These are phyloP conservation scores for Mycena latifolia DNA, from an alignment of 768 basidiomycete genomes.

Conservation along the genomic window DNA sequence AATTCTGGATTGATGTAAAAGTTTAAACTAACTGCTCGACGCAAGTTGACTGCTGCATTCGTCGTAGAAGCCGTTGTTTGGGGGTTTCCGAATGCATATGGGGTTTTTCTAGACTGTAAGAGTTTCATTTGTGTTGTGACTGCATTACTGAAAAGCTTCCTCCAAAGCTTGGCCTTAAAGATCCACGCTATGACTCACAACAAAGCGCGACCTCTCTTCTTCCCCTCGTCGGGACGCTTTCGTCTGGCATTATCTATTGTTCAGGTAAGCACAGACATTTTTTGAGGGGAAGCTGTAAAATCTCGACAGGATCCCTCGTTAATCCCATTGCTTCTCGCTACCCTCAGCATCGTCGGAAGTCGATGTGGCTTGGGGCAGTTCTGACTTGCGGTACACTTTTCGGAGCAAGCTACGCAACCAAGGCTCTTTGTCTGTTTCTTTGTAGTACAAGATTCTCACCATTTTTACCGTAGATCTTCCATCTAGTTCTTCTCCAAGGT, in stretches of 20 bases:
- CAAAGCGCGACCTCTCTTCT: slow-evolving; percentile 39
- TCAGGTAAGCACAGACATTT: background rate
- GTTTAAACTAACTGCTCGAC: no score
- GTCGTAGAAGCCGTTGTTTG: slow-evolving; percentile 44
- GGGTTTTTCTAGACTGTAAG: slow-evolving; percentile 42
- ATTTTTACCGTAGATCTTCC: slow-evolving; percentile 9
- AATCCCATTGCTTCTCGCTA: slow-evolving; percentile 40
- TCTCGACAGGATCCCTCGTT: slow-evolving; percentile 16
- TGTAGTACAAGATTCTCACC: background rate
- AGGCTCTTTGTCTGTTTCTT: slow-evolving; percentile 4
- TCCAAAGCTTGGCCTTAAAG: slow-evolving; percentile 37
- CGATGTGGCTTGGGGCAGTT: slow-evolving; percentile 40
- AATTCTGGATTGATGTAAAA: slow-evolving; percentile 12
- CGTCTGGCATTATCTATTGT: slow-evolving; percentile 43
- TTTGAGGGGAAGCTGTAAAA: background rate
- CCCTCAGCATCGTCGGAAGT: slow-evolving; percentile 36
- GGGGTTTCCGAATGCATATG: slow-evolving; percentile 44
- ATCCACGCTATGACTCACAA: slow-evolving; percentile 37
- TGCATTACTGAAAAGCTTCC: background rate
- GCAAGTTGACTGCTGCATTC: slow-evolving; percentile 41
- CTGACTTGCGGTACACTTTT: slow-evolving; percentile 40
- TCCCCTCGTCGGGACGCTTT: slow-evolving; percentile 44
- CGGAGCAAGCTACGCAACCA: slow-evolving; percentile 41
- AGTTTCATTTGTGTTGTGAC: background rate
- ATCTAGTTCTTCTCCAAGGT: slow-evolving; percentile 41